Conservation (phyloP, 108 stramenopile species). For the Aurantiochytrium sp. region DNA sequence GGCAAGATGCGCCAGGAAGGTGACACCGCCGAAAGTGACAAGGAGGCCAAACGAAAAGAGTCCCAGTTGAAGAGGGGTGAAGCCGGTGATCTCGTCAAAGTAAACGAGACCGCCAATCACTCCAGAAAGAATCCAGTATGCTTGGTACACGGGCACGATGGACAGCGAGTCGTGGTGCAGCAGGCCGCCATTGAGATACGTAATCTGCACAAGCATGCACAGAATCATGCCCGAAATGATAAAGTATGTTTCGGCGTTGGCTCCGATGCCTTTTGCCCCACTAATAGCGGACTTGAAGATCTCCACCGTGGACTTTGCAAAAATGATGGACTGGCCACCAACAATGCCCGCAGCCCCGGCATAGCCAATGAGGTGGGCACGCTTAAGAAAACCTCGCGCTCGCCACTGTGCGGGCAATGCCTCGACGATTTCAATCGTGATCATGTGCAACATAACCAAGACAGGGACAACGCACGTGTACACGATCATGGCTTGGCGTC, state of each 20-base stretch:
- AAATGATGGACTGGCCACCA: conserved; percentile 38
- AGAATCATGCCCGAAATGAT: background rate
- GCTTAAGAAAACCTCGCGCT: background rate
- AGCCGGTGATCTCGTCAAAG: conserved; percentile 36
- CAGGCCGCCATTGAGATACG: conserved; percentile 43
- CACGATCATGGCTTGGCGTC: background rate
- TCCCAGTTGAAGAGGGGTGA: background rate
- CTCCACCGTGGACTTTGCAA: conserved; percentile 42
- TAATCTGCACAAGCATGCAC: conserved; percentile 30
- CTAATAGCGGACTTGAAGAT: conserved; percentile 37
- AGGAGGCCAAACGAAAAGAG: background rate
- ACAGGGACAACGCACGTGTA: background rate
- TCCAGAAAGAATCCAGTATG: conserved; percentile 34
- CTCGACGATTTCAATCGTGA: conserved; percentile 19
- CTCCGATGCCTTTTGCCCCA: conserved; percentile 21
- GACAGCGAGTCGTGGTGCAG: conserved; percentile 37
- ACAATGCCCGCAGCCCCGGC: conserved; percentile 37
- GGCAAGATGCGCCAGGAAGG: background rate
- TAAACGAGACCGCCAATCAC: conserved; percentile 41
- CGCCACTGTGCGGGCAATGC: conserved; percentile 15
- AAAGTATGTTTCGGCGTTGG: background rate
- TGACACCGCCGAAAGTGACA: background rate
- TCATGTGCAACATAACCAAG: background rate
- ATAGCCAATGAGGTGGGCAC: conserved; percentile 21
- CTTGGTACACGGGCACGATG: conserved; percentile 46